Evolutionary conservation across 2,329 filamentous ascomycete genomes (phyloP).

Genomic region (Cercospora janseana): DNA sequence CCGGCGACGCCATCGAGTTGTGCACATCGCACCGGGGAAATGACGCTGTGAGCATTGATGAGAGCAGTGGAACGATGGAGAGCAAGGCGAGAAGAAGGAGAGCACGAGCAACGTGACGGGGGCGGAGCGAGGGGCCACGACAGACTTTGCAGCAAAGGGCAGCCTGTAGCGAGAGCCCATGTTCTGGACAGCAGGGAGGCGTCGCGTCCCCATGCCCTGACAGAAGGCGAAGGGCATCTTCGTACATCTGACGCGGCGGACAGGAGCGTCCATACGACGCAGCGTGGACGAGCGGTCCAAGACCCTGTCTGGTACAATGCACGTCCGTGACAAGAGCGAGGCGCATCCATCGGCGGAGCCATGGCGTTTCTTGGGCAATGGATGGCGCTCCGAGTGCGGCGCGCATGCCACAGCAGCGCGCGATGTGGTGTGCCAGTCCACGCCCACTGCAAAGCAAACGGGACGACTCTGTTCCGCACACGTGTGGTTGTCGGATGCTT

Average conservation of each 20-base stretch:
- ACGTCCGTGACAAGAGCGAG: conserved; percentile 12
- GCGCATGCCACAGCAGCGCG: too few relatives aligned
- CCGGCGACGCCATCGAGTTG: conserved; percentile 6
- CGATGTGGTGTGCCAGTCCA: too few relatives aligned
- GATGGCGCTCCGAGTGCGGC: conserved; percentile 11
- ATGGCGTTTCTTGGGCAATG: conserved; percentile 14
- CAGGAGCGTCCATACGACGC: not conserved
- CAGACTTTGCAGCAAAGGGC: too few relatives aligned
- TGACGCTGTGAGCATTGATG: too few relatives aligned
- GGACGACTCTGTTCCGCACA: too few relatives aligned
- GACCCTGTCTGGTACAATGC: conserved; percentile 12
- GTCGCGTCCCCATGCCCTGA: too few relatives aligned
- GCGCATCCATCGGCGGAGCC: conserved; percentile 10
- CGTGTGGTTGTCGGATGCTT: not conserved
- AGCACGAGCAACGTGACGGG: not conserved
- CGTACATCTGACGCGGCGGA: conserved; percentile 13
- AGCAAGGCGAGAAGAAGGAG: not conserved
- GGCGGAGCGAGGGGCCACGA: too few relatives aligned
- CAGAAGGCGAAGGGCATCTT: too few relatives aligned
- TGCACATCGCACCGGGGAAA: conserved; percentile 1
- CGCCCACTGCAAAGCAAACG: too few relatives aligned
- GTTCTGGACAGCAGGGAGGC: too few relatives aligned
- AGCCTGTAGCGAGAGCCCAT: too few relatives aligned
- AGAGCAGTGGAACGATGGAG: not conserved
- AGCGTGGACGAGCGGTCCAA: not conserved